These are phyloP conservation scores for Solanum etuberosum DNA, from an alignment of 257 asterid species.

Conservation along the genomic window DNA sequence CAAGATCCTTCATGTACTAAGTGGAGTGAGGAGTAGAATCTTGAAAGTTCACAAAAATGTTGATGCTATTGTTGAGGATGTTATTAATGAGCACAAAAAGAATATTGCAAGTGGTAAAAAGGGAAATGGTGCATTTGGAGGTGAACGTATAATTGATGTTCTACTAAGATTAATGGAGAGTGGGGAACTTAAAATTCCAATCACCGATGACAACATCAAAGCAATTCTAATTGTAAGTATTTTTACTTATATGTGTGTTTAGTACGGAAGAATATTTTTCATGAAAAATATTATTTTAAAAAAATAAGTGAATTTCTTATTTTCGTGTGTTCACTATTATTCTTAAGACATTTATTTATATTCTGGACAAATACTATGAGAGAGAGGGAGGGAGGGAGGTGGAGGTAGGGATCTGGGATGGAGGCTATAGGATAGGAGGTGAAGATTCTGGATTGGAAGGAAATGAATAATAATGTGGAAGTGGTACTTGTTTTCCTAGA, in stretches of 20 bases:
- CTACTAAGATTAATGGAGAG: background rate
- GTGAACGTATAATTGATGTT: slow-evolving; percentile 4
- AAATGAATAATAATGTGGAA: too few species aligned
- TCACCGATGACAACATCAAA: slow-evolving; percentile 5
- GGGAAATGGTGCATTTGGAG: background rate
- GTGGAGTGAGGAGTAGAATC: background rate
- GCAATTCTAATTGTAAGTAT: slow-evolving; percentile 2
- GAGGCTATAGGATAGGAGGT: too few species aligned
- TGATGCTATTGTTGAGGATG: background rate
- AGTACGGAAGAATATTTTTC: too few species aligned
- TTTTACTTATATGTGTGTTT: background rate
- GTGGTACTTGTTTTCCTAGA: too few species aligned
- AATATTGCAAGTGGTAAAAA: background rate
- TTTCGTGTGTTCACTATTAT: background rate
- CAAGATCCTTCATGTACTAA: background rate
- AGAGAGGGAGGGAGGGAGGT: too few species aligned
- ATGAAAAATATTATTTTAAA: background rate
- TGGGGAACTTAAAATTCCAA: background rate
- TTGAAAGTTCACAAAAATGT: background rate
- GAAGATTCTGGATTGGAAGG: too few species aligned
- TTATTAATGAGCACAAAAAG: background rate
- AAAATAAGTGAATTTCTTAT: too few species aligned
- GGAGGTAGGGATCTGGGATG: too few species aligned
- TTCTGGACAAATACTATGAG: too few species aligned
- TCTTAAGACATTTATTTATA: background rate